Conservation (phyloP, 2,329 filamentous ascomycete genomes). For the Aspergillus spinulosporus region DNA sequence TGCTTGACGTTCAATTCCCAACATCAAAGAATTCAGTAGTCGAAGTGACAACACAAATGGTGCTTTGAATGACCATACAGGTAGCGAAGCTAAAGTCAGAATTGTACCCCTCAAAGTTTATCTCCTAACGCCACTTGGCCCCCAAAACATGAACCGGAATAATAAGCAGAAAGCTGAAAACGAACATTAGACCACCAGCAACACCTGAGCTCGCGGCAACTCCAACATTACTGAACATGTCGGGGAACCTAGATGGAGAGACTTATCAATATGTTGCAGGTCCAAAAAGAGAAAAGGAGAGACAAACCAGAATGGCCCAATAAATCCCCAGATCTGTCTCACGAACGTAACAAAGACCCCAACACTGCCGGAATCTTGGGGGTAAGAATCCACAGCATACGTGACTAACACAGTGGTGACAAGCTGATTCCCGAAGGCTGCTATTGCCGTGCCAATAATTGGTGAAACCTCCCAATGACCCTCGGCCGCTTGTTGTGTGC, state of each 20-base stretch:
- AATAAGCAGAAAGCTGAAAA: conserved; percentile 20
- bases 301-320: conserved; percentile 42
- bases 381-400: conserved; percentile 60
- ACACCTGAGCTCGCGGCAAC: conserved; percentile 35
- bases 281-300: no score
- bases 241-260: conserved; percentile 30
- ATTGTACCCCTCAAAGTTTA: no score
- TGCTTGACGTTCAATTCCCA: no score
- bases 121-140: conserved; percentile 17
- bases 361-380: conserved; percentile 55
- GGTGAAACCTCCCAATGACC: conserved; percentile 59
- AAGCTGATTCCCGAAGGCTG: conserved; percentile 60
- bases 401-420: conserved; percentile 64
- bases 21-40: no score
- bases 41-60: no score
- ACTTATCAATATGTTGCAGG: background rate
- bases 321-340: conserved; percentile 44
- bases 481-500: conserved; percentile 48
- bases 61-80: no score
- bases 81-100: no score
- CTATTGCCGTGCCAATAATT: conserved; percentile 57
- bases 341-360: conserved; percentile 63
- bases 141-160: conserved; percentile 18
- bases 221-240: conserved; percentile 40
- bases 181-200: conserved; percentile 29